Percentiles rank a stretch among this genome's conserved stretches.
These are phyloP conservation scores for Pouteria campechiana DNA, from an alignment of 179 eudicot genomes.

Conservation along the genomic window DNA sequence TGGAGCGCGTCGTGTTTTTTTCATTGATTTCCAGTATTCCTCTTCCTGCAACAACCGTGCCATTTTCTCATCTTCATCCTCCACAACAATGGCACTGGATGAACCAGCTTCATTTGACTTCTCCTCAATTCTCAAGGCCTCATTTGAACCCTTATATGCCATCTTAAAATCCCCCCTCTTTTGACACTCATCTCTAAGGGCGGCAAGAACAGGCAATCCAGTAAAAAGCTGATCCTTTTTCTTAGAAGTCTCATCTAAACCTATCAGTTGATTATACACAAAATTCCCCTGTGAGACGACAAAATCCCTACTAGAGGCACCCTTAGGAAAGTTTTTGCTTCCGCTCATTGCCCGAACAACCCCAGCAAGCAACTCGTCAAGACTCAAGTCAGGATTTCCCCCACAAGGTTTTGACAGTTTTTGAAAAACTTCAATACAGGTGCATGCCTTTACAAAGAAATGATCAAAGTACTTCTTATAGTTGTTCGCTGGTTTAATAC, in stretches of 20 bases:
- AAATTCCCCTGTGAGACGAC: slow-evolving; percentile 81
- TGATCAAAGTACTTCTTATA: slow-evolving; percentile 64
- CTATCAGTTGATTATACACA: slow-evolving; percentile 78
- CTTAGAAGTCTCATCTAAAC: slow-evolving; percentile 68
- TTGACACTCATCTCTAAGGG: slow-evolving; percentile 61
- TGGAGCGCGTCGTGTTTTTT: slow-evolving; percentile 37
- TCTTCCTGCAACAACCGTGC: slow-evolving; percentile 84
- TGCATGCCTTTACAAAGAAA: slow-evolving; percentile 74
- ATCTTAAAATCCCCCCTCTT: slow-evolving; percentile 17
- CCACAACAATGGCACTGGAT: slow-evolving; percentile 21
- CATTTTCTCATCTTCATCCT: slow-evolving; percentile 60
- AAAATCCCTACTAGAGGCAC: slow-evolving; percentile 63
- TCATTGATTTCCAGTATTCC: slow-evolving; percentile 72
- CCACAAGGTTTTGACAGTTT: slow-evolving; percentile 66
- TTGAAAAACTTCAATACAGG: slow-evolving; percentile 72
- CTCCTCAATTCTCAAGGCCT: slow-evolving; percentile 26
- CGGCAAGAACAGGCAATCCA: slow-evolving; percentile 52
- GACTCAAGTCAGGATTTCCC: slow-evolving; percentile 56
- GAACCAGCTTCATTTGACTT: slow-evolving; percentile 9
- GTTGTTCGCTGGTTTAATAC: slow-evolving; percentile 49
- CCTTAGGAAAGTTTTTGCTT: slow-evolving; percentile 58
- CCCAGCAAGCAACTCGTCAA: slow-evolving; percentile 74
- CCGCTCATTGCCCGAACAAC: slow-evolving; percentile 73
- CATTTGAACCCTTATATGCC: slow-evolving; percentile 4
- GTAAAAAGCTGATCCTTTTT: slow-evolving; percentile 39